Conservation (phyloP, 2,329 filamentous ascomycete species). For the Lecanicillium sp. region DNA sequence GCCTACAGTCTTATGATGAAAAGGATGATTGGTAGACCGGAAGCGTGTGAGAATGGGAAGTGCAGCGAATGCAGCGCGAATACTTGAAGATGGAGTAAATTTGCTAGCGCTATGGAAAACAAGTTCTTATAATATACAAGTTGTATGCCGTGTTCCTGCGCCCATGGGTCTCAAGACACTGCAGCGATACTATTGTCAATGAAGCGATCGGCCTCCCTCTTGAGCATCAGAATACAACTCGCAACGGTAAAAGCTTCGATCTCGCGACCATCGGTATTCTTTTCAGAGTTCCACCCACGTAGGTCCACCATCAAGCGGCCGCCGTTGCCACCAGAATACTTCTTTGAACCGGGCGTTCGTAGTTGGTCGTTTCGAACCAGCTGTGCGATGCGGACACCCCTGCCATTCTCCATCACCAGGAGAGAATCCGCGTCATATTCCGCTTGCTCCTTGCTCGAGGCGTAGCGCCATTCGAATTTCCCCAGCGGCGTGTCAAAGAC, state of each 20-base stretch:
- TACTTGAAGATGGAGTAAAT: too few relatives aligned
- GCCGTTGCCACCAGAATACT: constrained; percentile 19
- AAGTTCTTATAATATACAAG: too few relatives aligned
- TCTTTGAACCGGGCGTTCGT: constrained; percentile 17
- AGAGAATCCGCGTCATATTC: constrained; percentile 17
- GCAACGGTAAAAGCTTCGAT: constrained; percentile 20
- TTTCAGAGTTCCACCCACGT: constrained; percentile 15
- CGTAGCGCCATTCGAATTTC: constrained; percentile 20
- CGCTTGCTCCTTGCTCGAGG: constrained; percentile 11
- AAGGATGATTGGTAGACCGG: too few relatives aligned
- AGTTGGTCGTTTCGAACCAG: constrained; percentile 19
- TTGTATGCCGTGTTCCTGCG: too few relatives aligned
- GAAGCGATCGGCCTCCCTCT: constrained; percentile 20
- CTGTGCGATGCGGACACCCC: constrained; percentile 15
- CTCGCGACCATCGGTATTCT: constrained; percentile 10
- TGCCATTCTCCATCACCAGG: constrained; percentile 16
- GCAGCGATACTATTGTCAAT: constrained; percentile 17
- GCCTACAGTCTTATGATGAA: too few relatives aligned
- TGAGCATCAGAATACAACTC: constrained; percentile 20
- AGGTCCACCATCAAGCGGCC: constrained; percentile 20
- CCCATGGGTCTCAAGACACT: constrained; percentile 6
- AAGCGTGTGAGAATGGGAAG: too few relatives aligned
- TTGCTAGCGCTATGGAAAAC: too few relatives aligned
- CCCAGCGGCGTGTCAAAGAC: constrained; percentile 19
- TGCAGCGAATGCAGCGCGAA: too few relatives aligned